Base-by-base conservation (phyloP, 1,139 yeast species). In the Hansenula lynferdii region DNA sequence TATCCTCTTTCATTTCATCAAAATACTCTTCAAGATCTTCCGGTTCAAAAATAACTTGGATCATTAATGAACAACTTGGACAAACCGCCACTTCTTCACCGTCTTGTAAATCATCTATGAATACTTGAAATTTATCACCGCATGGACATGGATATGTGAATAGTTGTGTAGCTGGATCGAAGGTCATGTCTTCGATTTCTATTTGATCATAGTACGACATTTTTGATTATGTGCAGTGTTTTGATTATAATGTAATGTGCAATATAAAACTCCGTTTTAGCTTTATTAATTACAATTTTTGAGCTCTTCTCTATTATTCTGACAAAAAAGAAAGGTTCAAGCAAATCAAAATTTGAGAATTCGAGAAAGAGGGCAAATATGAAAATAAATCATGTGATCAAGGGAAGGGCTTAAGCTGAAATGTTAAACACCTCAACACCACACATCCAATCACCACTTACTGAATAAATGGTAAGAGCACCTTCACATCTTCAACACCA, bases 101-200 rank as follows among this genome's bases (percentile, higher is more conserved):
- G 51, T 89, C 97, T 45, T 72, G 69, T 61, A 94, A 69, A 57
- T 94, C 98, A 52, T 84, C 95, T 38, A 92, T 70, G 25, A 78
- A 70, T 31, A 92, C 85, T 58, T 94, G 95, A 63, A 92, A 92
- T 54, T 80, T 71, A 62, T 94, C 99, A 22, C 98, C 98, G 62
- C 98, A 92, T 0, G 99, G 99, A 68, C 98, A 92, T 6, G 99
- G 99, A 54, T 90, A 92, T 43, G 87, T 85, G 62, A 90, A 87
- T 31, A 87, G 64, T 60, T 83, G 89, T 11, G 85, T 79, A 21
- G 69, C 70, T 5, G 92, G 79, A 60, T 92, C 97, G 60, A 77
- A 92, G 6, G 90, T 82, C 78, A 92, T 89, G 60, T 92, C 99
- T 62, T 92, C 98, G 40, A 94, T 92, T 68, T 92, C 98, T 43